Evolutionary conservation across 2,329 filamentous ascomycete species (phyloP), one percentile per base, ranked within the genome.

Genomic region (Neonectria magnoliae): DNA sequence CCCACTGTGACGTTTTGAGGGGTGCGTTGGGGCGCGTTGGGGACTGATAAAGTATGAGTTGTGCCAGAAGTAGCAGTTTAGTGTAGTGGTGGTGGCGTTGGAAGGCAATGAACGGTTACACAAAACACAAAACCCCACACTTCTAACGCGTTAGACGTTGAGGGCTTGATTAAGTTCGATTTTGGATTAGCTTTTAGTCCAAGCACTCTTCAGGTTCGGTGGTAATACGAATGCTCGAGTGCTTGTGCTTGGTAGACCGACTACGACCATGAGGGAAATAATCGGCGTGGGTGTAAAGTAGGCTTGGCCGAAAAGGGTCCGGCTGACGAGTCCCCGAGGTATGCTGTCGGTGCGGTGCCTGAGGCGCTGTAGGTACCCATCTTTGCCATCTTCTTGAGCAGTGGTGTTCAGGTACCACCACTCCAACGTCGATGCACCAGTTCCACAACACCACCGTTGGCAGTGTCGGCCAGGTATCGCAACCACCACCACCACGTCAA

Each of bases 1-100:
- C 60, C 57, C 58, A 51, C 62, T 63, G 57, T 65, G 50, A 54
- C 31, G 36, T 18, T 18, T 45, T 42, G 38, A 29, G 50, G 29
- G 29, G 48, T 11, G 38, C 9, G 55, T 65, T 70, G 70, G 70
- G 65, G 67, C 25, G 25, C 25, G 25, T 25, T 25, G 25, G 25
- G 25, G 25, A 25, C 62, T 69, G 38, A 18, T 51, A 14, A 51
- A 51, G 65, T 58, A 48, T 31, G 18, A 14, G 50, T 9, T 8
- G 33, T 18, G 36, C 36, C 8, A 20, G 16, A 11, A 10, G 38
- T 42, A 42, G 38, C 5, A 42, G 16, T 36, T 5, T 25, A 25
- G 25, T 25, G 50, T 36, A 55, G 25, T 59, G 25, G 50, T 38
- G 51, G 61, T 59, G 50, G 55, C 55, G 60, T 55, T 4, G 61